Evolutionary conservation across 495 filamentous ascomycete species (phyloP), one percentile per base, ranked within the genome.

Genomic region (Penicillium silybi): DNA sequence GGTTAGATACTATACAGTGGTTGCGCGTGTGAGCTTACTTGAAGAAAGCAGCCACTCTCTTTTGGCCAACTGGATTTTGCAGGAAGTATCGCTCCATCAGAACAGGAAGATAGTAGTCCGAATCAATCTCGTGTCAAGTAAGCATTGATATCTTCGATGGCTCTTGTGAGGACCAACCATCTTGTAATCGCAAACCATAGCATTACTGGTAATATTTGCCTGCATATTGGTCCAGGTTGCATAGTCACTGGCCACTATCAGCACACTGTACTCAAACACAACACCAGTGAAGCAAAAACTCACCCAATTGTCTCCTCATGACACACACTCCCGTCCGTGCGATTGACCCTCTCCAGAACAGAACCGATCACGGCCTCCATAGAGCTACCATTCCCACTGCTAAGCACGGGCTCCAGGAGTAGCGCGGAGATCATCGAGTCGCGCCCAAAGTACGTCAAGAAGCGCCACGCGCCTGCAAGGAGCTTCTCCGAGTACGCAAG

Each of bases 261-360:
- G 46, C 37, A 18, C 20, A 13, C 6, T 7, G 9, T 1, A 8
- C 34, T 22, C 23, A 4, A 26, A 19, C 6, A 13, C 5, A 23
- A 41, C n/a, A n/a, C n/a, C n/a, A n/a, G n/a, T 19, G 34, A 45
- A 3, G 9, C 2, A 19, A 1, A 26, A 53, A 60, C 61, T 52
- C 27, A 72, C 64, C 83, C 83, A 58, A 86, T 83, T 0, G 78
- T 83, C 54, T 86, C 83, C 60, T 86, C 83, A 59, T 86, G 83
- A 52, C 79, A 83, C 10, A 79, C 80, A 49, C 62, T 79, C 0
- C 83, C 83, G 61, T 85, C 83, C 1, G 70, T 76, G 11, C 69
- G 61, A 58, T 85, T 80, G 22, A 85, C 67, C 6, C 83, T 72
- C 51, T 86, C 83, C 27, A 86, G 57, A 7, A 82, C 81, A 9